Evolutionary conservation across 345 rosid species (phyloP), one percentile per base, ranked within the genome.

Genomic region (Eutrema yunnanense): DNA sequence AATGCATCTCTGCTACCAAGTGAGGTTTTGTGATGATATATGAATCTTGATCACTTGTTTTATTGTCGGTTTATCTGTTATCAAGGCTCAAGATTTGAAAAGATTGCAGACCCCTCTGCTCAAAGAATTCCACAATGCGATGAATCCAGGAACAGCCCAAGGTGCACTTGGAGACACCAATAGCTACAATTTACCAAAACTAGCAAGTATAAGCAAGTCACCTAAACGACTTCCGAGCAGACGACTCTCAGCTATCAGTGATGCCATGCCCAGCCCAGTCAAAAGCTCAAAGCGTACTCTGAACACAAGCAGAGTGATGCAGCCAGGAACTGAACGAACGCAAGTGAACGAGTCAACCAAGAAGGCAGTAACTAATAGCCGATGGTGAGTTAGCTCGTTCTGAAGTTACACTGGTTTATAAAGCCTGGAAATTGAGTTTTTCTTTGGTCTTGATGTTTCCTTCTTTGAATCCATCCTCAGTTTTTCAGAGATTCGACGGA

Each of bases 121-220:
- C 26, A 92, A 91, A 69, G 97, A 91, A 83, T 91, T 89, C 81
- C 86, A 85, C 80, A 89, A 85, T 67, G 86, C 89, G 26, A 67
- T 84, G 81, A 89, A 89, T 81, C 84, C 84, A 71, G 56, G 81
- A 11, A 65, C 71, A 68, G 81, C 81, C 40, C 84, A 82, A 54
- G 80, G 78, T 62, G 72, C 75, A 43, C 71, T 62, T 75, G 86
- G 82, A 74, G 78, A 48, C 76, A 56, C 72, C 50, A 79, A 60
- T 42, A 61, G 77, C 48, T 92, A 82, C 77, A 89, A 79, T 27
- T 54, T 81, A 67, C 69, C 81, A 75, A 86, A 86, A 73, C 80
- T 89, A 68, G 95, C 92, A 73, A 95, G 86, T 42, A 88, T 84
- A 85, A 86, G 88, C 84, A 90, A 72, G 79, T 90, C 93, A 59